Percentiles rank a stretch among this genome's conserved stretches.
Evolutionary conservation across 164 flowering plant genomes (phyloP).

Genomic region (Pachysandra terminalis): DNA sequence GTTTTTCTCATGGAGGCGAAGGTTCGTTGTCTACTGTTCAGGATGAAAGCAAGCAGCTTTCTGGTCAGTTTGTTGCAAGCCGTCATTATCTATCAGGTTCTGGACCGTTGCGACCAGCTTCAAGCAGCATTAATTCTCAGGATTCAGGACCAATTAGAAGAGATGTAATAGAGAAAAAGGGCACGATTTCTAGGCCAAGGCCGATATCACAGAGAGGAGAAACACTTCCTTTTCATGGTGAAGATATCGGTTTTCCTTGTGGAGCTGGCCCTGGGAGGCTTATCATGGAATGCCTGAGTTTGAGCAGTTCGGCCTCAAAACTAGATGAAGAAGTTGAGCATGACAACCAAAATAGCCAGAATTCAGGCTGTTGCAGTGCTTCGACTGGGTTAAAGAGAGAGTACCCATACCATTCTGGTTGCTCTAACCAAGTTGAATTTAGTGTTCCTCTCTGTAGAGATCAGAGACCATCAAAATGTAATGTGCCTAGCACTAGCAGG

Average conservation of each 20-base stretch:
- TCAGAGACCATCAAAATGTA: constrained; percentile 26
- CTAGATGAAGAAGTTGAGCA: constrained; percentile 50
- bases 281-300: constrained; percentile 79
- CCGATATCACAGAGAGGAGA: constrained; percentile 31
- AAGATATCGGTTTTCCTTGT: constrained; percentile 64
- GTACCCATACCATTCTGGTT: constrained; percentile 23
- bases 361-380: constrained; percentile 23
- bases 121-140: constrained; percentile 21
- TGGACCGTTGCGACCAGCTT: constrained; percentile 27
- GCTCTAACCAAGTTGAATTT: constrained; percentile 26
- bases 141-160: constrained; percentile 36
- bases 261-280: constrained; percentile 72
- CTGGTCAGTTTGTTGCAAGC: constrained; percentile 24
- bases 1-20: constrained; percentile 18
- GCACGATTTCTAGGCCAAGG: constrained; percentile 23
- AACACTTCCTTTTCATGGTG: constrained; percentile 31
- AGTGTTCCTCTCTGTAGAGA: constrained; percentile 32
- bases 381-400: constrained; percentile 39
- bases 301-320: constrained; percentile 64
- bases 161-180: constrained; percentile 24
- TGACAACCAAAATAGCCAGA: constrained; percentile 41
- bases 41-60: constrained; percentile 24
- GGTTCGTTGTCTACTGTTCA: constrained; percentile 19
- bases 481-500: constrained; percentile 17
- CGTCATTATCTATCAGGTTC: constrained; percentile 20